These are phyloP conservation scores for Cyamopsis tetragonoloba DNA, from an alignment of 306 rosid species.

Conservation along the genomic window DNA sequence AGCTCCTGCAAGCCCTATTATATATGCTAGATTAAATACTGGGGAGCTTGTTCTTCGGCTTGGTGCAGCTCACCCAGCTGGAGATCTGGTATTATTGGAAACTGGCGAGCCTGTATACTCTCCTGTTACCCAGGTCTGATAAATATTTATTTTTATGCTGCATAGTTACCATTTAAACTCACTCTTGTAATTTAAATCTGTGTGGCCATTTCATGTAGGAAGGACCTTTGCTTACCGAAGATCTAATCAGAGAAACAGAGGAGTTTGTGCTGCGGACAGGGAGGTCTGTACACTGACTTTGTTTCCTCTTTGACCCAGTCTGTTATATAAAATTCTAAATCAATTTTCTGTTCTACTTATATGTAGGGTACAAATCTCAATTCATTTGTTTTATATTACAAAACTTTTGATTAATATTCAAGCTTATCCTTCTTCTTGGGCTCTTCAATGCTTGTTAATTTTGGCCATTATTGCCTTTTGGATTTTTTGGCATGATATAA, in stretches of 20 bases:
- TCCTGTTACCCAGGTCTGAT: slow-evolving; percentile 85
- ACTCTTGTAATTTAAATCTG: slow-evolving; percentile 23
- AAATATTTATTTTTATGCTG: slow-evolving; percentile 25
- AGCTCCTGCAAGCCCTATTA: slow-evolving; percentile 43
- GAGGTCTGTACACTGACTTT: slow-evolving; percentile 54
- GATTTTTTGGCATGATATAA: not conserved
- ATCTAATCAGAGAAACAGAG: slow-evolving; percentile 88
- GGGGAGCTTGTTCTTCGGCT: slow-evolving; percentile 89
- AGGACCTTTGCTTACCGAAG: slow-evolving; percentile 96
- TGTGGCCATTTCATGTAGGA: slow-evolving; percentile 55
- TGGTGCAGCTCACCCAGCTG: slow-evolving; percentile 62
- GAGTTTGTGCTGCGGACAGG: slow-evolving; percentile 98
- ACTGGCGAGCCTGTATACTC: slow-evolving; percentile 93
- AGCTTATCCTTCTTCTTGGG: slow-evolving; percentile 2
- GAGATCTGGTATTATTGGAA: slow-evolving; percentile 79
- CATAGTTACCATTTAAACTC: not conserved
- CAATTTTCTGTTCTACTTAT: not conserved
- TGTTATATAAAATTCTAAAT: slow-evolving; percentile 17
- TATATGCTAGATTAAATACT: slow-evolving; percentile 66
- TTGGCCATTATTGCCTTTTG: not conserved
- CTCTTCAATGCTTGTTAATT: not conserved
- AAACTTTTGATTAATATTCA: not conserved
- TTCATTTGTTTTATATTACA: slow-evolving; percentile 6
- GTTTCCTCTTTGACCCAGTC: slow-evolving; percentile 19
- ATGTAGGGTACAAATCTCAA: not conserved